A percentile compares a stretch with the other conserved stretches of the same genome.
Conservation (phyloP, 2,329 filamentous ascomycete genomes). For the Xylariaceae sp. region DNA sequence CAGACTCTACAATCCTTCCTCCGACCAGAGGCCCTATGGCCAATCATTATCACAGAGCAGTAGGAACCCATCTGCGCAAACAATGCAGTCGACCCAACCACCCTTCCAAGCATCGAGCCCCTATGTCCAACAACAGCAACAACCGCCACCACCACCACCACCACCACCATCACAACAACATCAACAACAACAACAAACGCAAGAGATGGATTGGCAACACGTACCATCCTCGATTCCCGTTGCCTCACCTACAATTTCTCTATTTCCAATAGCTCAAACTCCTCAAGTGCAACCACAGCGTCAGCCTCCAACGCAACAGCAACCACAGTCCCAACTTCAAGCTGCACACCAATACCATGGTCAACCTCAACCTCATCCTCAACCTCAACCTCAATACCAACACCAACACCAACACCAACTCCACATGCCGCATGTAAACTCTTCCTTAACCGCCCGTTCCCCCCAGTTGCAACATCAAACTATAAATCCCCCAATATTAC, state of each 20-base stretch:
- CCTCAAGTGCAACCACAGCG: slow-evolving; percentile 29
- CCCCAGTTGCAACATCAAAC: slow-evolving; percentile 24
- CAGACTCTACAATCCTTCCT: slow-evolving; percentile 29
- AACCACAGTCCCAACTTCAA: slow-evolving; percentile 17
- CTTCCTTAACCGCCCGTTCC: slow-evolving; percentile 24
- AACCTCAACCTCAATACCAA: slow-evolving; percentile 30
- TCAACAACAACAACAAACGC: slow-evolving; percentile 17
- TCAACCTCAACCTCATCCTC: slow-evolving; percentile 31
- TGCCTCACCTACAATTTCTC: slow-evolving; percentile 7
- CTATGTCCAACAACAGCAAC: slow-evolving; percentile 31
- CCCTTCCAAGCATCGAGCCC: slow-evolving; percentile 31
- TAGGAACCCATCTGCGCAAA: slow-evolving; percentile 17
- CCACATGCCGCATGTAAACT: slow-evolving; percentile 21
- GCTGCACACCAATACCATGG: slow-evolving; percentile 27
- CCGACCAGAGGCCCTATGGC: slow-evolving; percentile 27
- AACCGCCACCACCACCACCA: slow-evolving; percentile 28
- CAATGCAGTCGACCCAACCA: slow-evolving; percentile 32
- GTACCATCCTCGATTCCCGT: slow-evolving; percentile 13
- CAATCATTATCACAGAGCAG: slow-evolving; percentile 20
- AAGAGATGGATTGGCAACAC: slow-evolving; percentile 18
- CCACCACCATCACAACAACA: slow-evolving; percentile 22
- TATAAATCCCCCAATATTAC: slow-evolving; percentile 24
- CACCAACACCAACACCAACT: slow-evolving; percentile 24
- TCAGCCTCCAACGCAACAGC: slow-evolving; percentile 17
- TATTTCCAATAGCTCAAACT: slow-evolving; percentile 22